These are phyloP conservation scores for Iberis pinnata DNA, from an alignment of 345 rosid genomes.

Conservation along the genomic window DNA sequence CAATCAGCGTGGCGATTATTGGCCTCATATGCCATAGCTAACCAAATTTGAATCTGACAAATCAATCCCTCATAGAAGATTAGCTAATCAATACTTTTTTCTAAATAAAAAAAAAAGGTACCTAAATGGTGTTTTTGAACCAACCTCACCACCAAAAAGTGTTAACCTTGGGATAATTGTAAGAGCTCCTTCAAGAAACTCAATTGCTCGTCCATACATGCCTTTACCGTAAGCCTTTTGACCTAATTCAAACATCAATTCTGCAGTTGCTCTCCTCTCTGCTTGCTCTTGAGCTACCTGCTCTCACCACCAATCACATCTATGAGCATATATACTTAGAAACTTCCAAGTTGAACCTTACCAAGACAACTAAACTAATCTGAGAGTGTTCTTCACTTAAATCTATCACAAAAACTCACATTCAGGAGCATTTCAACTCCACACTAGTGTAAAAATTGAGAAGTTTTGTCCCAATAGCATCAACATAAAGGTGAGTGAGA, in stretches of 20 bases:
- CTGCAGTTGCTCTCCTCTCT: slow-evolving; percentile 78
- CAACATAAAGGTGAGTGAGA: not conserved
- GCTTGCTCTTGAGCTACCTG: slow-evolving; percentile 96
- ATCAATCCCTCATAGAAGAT: slow-evolving; percentile 10
- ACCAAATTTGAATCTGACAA: slow-evolving; percentile 91
- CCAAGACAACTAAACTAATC: not conserved
- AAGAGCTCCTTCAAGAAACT: slow-evolving; percentile 89
- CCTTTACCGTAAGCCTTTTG: slow-evolving; percentile 95
- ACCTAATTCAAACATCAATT: slow-evolving; percentile 88
- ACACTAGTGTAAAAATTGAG: no score
- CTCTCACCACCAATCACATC: slow-evolving; percentile 23
- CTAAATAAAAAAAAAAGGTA: not conserved
- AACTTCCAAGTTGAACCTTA: not conserved
- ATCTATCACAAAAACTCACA: not conserved
- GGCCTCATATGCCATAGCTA: slow-evolving; percentile 98
- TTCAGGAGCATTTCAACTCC: no score
- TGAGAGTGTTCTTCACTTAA: not conserved
- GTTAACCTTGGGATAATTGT: slow-evolving; percentile 80
- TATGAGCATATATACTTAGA: not conserved
- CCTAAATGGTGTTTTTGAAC: slow-evolving; percentile 27
- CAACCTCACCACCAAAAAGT: slow-evolving; percentile 94
- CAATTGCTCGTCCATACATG: slow-evolving; percentile 77
- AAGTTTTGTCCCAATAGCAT: no score
- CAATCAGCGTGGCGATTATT: slow-evolving; percentile 81
- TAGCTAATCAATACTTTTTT: slow-evolving; percentile 8